Evolutionary conservation across 345 rosid genomes (phyloP), one percentile per base, ranked within the genome.

Genomic region (Dimocarpus longan): DNA sequence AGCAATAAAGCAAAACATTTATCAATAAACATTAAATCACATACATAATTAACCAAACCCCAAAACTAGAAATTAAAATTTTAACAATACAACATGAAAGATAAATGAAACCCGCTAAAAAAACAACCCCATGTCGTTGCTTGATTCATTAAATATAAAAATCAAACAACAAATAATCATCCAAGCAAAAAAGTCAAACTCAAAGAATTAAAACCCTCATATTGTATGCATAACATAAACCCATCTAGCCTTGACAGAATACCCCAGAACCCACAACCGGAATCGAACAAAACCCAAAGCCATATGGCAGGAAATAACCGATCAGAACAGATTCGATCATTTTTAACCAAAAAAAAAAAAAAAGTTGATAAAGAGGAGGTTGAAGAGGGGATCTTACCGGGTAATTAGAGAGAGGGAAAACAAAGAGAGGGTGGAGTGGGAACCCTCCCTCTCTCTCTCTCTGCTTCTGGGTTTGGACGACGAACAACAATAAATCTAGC

Each of bases 201-300:
- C 60, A 11, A 4, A 16, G 19, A 12, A 59, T 59, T 59, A 21
- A 21, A 73, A 32, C 67, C 66, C 67, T 59, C 44, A 59, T 2
- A 54, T 32, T 15, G 11, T 37, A 21, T 10, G 5, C 21, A 73
- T 13, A 39, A 73, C 24, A 73, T 10, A 60, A 64, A 44, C 70
- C 50, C 57, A 44, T 9, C 18, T 16, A 74, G 22, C 60, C n/a
- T 16, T 65, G 12, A 46, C 32, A 64, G 26, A 1, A 8, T 8
- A 62, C 7, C 26, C 9, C 7, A 52, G 42, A 62, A 46, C 78
- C 70, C 44, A 10, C 4, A 64, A 43, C 10, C 56, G 19, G 22
- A 74, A 74, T 62, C 57, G 37, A 75, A 43, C 1, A 64, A 74
- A 75, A 63, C 76, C 67, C 67, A 73, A 40, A 65, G 48, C 2